These are phyloP conservation scores for Maudiozyma bulderi DNA, from an alignment of 805 yeast species.

Conservation along the genomic window DNA sequence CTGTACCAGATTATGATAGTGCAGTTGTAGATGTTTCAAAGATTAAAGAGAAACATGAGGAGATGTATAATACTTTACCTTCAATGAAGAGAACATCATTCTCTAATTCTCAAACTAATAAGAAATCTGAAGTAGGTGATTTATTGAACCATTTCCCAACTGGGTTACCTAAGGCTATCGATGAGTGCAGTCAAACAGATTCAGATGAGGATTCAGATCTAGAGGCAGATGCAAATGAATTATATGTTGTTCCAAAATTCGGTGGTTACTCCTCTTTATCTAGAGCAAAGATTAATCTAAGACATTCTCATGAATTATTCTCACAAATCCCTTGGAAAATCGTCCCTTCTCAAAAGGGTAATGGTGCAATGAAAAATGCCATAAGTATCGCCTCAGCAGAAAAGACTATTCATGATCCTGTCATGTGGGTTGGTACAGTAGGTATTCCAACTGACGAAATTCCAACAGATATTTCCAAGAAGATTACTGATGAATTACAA, in stretches of 20 bases:
- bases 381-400: constrained; percentile 48
- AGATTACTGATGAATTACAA: constrained; percentile 41
- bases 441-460: constrained; percentile 87
- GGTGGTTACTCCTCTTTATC: constrained; percentile 69
- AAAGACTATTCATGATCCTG: constrained; percentile 30
- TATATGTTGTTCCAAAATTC: constrained; percentile 36
- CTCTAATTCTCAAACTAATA: neutral
- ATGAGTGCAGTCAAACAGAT: constrained; percentile 5
- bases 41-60: constrained; percentile 20
- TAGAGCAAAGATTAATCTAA: constrained; percentile 33
- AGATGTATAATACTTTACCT: constrained; percentile 19
- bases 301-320: constrained; percentile 31
- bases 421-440: constrained; percentile 80
- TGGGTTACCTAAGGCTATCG: neutral
- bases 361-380: constrained; percentile 84
- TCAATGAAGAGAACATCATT: constrained; percentile 26
- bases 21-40: constrained; percentile 26
- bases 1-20: constrained; percentile 23
- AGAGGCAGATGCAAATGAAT: constrained; percentile 12
- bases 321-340: constrained; percentile 62
- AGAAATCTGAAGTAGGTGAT: neutral
- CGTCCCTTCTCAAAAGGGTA: constrained; percentile 62
- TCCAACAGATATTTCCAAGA: constrained; percentile 43
- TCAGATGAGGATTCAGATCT: constrained; percentile 14
- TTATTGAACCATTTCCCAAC: neutral